Percentiles rank a stretch among this genome's conserved stretches.
These are phyloP conservation scores for Stachybotrys chartarum DNA, from an alignment of 2,329 filamentous ascomycete species.

Conservation along the genomic window DNA sequence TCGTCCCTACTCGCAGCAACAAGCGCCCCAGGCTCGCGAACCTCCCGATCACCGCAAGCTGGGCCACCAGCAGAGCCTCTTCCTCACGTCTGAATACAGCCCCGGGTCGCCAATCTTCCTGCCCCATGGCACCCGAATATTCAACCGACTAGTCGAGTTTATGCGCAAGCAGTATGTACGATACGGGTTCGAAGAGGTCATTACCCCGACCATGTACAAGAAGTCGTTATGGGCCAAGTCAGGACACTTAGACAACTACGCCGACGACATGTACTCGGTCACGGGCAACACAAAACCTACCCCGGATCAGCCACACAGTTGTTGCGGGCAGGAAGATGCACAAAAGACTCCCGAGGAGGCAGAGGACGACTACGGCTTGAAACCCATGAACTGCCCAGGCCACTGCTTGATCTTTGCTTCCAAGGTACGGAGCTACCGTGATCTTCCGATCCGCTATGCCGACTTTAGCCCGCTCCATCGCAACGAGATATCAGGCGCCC, in stretches of 20 bases:
- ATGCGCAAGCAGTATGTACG: slow-evolving; percentile 75
- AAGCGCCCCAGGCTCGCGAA: slow-evolving; percentile 12
- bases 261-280: slow-evolving; percentile 87
- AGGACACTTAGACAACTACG: slow-evolving; percentile 83
- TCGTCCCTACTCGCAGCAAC: slow-evolving; percentile 21
- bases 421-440: slow-evolving; percentile 65
- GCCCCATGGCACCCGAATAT: slow-evolving; percentile 72
- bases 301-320: slow-evolving; percentile 4
- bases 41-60: slow-evolving; percentile 53
- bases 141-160: slow-evolving; percentile 77
- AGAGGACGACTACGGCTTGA: slow-evolving; percentile 70
- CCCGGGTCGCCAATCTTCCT: slow-evolving; percentile 81
- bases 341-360: slow-evolving; percentile 41
- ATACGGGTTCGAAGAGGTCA: slow-evolving; percentile 82
- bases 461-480: slow-evolving; percentile 85
- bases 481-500: slow-evolving; percentile 75
- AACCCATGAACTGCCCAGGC: slow-evolving; percentile 90
- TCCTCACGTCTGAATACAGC: slow-evolving; percentile 71
- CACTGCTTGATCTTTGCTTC: slow-evolving; percentile 80
- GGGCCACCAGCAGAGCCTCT: slow-evolving; percentile 63
- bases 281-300: slow-evolving; percentile 36
- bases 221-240: slow-evolving; percentile 80
- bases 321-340: slow-evolving; percentile 19
- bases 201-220: slow-evolving; percentile 88
- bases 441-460: slow-evolving; percentile 76